A percentile compares a stretch with the other conserved stretches of the same genome.
These are phyloP conservation scores for Astrephomene gubernaculifera DNA, from an alignment of 139 green algal species.

Conservation along the genomic window DNA sequence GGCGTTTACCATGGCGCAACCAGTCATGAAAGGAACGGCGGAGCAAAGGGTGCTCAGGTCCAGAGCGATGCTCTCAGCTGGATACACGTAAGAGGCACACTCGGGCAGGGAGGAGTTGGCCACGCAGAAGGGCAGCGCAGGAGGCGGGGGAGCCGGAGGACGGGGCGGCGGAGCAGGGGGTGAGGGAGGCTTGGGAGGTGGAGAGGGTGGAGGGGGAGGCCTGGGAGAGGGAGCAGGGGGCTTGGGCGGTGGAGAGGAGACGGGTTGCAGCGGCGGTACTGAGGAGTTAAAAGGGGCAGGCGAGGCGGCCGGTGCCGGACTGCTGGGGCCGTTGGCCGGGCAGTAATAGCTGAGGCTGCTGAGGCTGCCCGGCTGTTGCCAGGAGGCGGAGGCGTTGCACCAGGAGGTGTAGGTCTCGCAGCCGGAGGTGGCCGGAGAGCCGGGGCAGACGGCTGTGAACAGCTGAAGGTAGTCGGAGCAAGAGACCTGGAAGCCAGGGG, in stretches of 20 bases:
- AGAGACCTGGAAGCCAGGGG: background rate
- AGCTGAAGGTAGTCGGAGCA: constrained; percentile 48
- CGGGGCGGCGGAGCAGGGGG: too few relatives aligned
- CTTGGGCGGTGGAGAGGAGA: too few relatives aligned
- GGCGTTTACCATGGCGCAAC: constrained; percentile 10
- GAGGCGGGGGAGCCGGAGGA: too few relatives aligned
- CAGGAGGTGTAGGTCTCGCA: constrained; percentile 38
- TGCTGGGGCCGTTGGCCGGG: too few relatives aligned
- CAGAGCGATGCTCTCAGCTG: background rate
- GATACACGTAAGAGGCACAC: constrained; percentile 23
- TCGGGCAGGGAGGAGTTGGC: background rate
- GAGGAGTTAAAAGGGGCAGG: too few relatives aligned
- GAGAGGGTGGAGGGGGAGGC: too few relatives aligned
- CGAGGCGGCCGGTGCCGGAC: too few relatives aligned
- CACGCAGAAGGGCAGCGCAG: too few relatives aligned
- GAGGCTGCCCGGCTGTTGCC: background rate
- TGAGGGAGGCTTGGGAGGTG: too few relatives aligned
- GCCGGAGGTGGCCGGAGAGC: constrained; percentile 44
- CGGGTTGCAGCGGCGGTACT: too few relatives aligned
- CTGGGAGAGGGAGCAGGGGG: too few relatives aligned
- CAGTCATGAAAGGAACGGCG: constrained; percentile 30
- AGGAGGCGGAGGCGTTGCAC: constrained; percentile 21
- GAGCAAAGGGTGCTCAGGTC: constrained; percentile 5
- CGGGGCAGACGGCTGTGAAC: constrained; percentile 41
- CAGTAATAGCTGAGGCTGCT: constrained; percentile 7